These are phyloP conservation scores for Lojkania enalia DNA, from an alignment of 2,329 filamentous ascomycete genomes.

Conservation along the genomic window DNA sequence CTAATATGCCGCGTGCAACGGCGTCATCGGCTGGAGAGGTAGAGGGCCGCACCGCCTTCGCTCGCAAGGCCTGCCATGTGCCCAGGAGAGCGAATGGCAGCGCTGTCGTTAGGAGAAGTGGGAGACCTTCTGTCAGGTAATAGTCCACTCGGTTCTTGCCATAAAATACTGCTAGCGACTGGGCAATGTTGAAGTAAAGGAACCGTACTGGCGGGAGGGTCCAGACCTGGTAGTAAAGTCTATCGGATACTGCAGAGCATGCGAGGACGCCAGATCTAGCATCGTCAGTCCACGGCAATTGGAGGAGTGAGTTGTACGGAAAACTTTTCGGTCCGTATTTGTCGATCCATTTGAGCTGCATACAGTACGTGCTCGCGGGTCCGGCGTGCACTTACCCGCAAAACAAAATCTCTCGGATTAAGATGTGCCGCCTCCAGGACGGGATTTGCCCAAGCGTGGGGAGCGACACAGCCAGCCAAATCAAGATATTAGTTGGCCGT, in stretches of 20 bases:
- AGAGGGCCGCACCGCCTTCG: constrained; percentile 4
- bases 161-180: constrained; percentile 90
- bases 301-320: constrained; percentile 9
- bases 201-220: constrained; percentile 87
- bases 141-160: constrained; percentile 90
- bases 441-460: constrained; percentile 54
- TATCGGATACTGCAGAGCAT: constrained; percentile 70
- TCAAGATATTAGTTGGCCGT: constrained; percentile 83
- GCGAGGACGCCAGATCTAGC: constrained; percentile 61
- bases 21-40: constrained; percentile 24
- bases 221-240: constrained; percentile 80
- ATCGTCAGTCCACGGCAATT: constrained; percentile 24
- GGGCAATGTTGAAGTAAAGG: constrained; percentile 86
- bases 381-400: constrained; percentile 54
- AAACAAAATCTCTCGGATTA: constrained; percentile 66
- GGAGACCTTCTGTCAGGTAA: constrained; percentile 87
- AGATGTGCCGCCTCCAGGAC: constrained; percentile 51
- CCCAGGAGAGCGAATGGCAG: constrained; percentile 75
- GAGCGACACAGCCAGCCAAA: constrained; percentile 73
- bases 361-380: constrained; percentile 8
- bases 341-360: background rate
- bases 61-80: constrained; percentile 54
- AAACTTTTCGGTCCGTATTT: constrained; percentile 6
- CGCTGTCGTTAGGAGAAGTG: constrained; percentile 80
- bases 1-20: constrained; percentile 21